phyloP scores from a whole-genome alignment of 257 asterid genomes.

The Paulownia fortunei region DNA sequence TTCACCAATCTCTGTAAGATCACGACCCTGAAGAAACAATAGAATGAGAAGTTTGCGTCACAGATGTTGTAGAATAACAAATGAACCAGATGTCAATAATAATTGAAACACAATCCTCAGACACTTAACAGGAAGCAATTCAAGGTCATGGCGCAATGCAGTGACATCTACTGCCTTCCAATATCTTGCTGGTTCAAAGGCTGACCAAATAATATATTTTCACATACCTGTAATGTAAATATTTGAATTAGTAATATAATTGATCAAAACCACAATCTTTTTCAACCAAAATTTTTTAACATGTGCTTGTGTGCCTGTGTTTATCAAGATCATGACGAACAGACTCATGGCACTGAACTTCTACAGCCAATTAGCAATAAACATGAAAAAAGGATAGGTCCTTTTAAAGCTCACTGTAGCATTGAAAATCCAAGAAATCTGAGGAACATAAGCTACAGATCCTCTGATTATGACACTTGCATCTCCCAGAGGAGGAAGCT shows the following conservation, averaged over 20 bases:
- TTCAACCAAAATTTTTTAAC: neutral
- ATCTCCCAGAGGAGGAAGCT: slow-evolving; percentile 80
- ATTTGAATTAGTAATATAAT: slow-evolving; percentile 17
- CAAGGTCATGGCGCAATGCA: slow-evolving; percentile 81
- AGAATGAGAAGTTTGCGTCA: slow-evolving; percentile 22
- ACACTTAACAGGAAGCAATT: slow-evolving; percentile 75
- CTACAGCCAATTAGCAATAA: neutral
- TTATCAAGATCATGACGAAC: slow-evolving; percentile 20
- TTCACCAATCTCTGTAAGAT: slow-evolving; percentile 96
- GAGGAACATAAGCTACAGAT: slow-evolving; percentile 91
- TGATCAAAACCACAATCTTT: slow-evolving; percentile 7
- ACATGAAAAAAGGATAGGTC: slow-evolving; percentile 21
- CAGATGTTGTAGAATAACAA: slow-evolving; percentile 9
- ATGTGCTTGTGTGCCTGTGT: neutral
- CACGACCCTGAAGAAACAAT: slow-evolving; percentile 66
- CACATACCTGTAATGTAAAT: slow-evolving; percentile 66
- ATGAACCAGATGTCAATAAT: neutral
- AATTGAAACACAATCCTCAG: slow-evolving; percentile 19
- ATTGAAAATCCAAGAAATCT: slow-evolving; percentile 92
- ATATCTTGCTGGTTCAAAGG: slow-evolving; percentile 68
- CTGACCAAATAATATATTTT: slow-evolving; percentile 76
- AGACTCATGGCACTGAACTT: neutral
- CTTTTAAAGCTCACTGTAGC: slow-evolving; percentile 72
- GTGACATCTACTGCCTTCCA: slow-evolving; percentile 76
- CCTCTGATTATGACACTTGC: slow-evolving; percentile 74